Base-by-base conservation (phyloP, 768 basidiomycete genomes). In the Suillus subaureus region DNA sequence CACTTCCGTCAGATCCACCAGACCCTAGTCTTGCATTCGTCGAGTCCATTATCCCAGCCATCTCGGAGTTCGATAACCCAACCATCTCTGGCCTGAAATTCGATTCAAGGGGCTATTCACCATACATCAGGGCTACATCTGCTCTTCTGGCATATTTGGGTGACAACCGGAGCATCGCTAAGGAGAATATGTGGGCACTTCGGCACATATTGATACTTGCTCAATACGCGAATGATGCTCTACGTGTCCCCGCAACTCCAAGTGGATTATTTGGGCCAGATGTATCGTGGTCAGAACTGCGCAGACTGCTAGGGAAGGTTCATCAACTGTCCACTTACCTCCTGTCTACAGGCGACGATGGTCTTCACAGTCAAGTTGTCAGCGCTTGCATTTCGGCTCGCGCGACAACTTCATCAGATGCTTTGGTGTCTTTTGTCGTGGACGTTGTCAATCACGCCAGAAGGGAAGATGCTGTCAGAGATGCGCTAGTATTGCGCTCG, bases 191-290 rank as follows among this genome's bases (percentile, higher is more conserved):
- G 0, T 91, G 90, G 89, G 83, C 85, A 0, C 73, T 98, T 6
- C 84, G 86, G 11, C 91, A 94, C 72, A 79, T 94, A 62, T 76
- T 92, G 11, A 82, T 85, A 0, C 79, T 94, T 28, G 79, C 82
- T 1, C 73, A 88, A 6, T 89, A 89, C 65, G 88, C 88, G 1
- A 79, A 84, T 39, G 93, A 96, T 71, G 79, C 83, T 23, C 74
- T 86, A 31, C 80, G 83, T 33, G 78, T 90, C 0, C 87, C 86
- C 12, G 79, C 80, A 6, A 79, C 77, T 4, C 73, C 71, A 15
- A 86, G 81, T 72, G 79, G 85, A 0, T 76, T 89, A 0, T 89
- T 92, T 68, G 74, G 81, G 35, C 56, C 51, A 21, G 64, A 76
- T 23, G 77, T 79, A 40, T 70, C 83, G 1, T 70, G 72, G 18